phyloP scores from a whole-genome alignment of 257 asterid species.

The Scutellaria galericulata region DNA sequence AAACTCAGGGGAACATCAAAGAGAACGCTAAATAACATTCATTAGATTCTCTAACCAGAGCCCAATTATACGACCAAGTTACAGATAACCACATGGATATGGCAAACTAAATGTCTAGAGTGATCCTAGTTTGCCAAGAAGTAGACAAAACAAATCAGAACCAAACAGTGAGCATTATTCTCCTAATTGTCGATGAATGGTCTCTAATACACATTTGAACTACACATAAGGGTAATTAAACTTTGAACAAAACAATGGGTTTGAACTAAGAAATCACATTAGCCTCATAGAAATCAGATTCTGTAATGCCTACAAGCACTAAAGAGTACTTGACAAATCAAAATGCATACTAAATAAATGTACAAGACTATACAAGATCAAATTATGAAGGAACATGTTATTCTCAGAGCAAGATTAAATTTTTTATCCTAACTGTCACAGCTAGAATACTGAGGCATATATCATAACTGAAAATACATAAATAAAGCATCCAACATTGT shows the following conservation, averaged over 20 bases:
- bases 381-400: constrained; percentile 2
- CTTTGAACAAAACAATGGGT: neutral
- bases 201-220: neutral
- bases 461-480: neutral
- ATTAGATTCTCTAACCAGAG: neutral
- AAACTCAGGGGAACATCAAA: neutral
- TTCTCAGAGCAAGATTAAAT: neutral
- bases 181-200: neutral
- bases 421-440: constrained; percentile 7
- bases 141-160: neutral
- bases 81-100: neutral
- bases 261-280: neutral
- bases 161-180: neutral
- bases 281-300: neutral
- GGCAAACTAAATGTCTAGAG: neutral
- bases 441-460: neutral
- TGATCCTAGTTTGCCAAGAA: neutral
- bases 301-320: constrained; percentile 13
- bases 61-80: neutral
- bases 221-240: neutral
- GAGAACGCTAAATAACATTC: neutral
- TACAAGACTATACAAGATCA: neutral
- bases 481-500: constrained; percentile 19
- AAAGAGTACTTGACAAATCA: neutral
- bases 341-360: neutral